Evolutionary conservation across 1,139 yeast species (phyloP), one percentile per base, ranked within the genome.

Genomic region (Sugiyamaella novakii): DNA sequence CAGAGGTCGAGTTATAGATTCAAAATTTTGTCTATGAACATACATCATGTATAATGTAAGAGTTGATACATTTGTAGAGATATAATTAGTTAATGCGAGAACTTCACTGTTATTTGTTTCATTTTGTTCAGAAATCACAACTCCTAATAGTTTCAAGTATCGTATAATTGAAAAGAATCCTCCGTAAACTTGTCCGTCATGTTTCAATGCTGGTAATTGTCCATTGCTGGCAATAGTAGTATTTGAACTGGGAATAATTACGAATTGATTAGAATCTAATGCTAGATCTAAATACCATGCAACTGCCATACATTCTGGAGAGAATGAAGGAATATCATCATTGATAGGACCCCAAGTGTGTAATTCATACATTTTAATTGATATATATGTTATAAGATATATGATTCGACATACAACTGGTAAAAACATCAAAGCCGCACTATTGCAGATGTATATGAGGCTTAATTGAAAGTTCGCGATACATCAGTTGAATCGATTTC

Each of bases 21-120:
- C 89, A 64, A 84, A 87, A 66, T 87, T 87, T 27, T 69, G 70
- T 27, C 76, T 72, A 55, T 82, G 78, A 43, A 84, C 69, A 60
- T 78, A 87, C 36, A 83, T 66, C 50, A 81, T 79, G 65, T 84
- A 87, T 50, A 77, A 78, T 28, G 86, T 79, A 27, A 83, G 67
- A 24, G 72, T 64, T n/a, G 72, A 68, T 28, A 81, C 60, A 31
- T 72, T 71, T 41, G 71, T 72, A 11, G 68, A 62, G 12, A 79
- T 61, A 46, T 70, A 71, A 21, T 73, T 68, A 7, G 70, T 53
- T n/a, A 72, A 52, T 67, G 75, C 54, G 64, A 50, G 41, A 68
- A 68, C 51, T 50, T 54, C 35, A 53, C 64, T 52, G 51, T 56
- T 31, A 14, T 43, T 29, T 8, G 17, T 17, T 11, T 15, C 22